These are phyloP conservation scores for Tulasnella sp. DNA, from an alignment of 768 basidiomycete genomes.

Conservation along the genomic window DNA sequence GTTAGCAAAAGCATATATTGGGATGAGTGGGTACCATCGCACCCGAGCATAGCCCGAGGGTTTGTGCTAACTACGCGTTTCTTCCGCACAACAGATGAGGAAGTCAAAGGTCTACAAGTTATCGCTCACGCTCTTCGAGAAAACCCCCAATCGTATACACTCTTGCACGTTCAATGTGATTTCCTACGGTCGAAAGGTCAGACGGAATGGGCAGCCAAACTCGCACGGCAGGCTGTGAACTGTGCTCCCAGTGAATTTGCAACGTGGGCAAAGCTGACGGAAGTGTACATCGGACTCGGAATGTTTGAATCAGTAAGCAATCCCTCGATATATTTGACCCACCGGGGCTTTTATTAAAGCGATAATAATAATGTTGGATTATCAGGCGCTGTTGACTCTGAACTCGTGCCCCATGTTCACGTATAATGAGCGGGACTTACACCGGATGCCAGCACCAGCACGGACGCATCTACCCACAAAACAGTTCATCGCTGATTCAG, in stretches of 20 bases:
- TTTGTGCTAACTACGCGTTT: neutral
- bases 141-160: slow-evolving; percentile 85
- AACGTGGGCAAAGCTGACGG: slow-evolving; percentile 96
- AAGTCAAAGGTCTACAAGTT: slow-evolving; percentile 95
- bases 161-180: slow-evolving; percentile 90
- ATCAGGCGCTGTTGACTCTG: slow-evolving; percentile 69
- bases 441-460: slow-evolving; percentile 68
- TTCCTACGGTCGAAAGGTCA: slow-evolving; percentile 81
- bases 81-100: slow-evolving; percentile 70
- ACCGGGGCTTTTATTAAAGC: neutral
- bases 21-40: slow-evolving; percentile 63
- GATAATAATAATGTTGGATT: neutral
- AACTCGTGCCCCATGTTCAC: slow-evolving; percentile 99
- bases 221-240: slow-evolving; percentile 92
- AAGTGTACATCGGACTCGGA: slow-evolving; percentile 82
- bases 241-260: slow-evolving; percentile 98
- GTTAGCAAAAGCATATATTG: slow-evolving; percentile 82
- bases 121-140: slow-evolving; percentile 73
- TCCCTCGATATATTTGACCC: neutral
- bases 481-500: slow-evolving; percentile 64
- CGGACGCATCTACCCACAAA: slow-evolving; percentile 80
- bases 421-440: slow-evolving; percentile 90
- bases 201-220: slow-evolving; percentile 76
- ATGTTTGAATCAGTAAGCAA: slow-evolving; percentile 59
- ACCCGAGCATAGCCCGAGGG: neutral